Conservation (phyloP, 108 stramenopile genomes). For the Aurantiochytrium sp. region DNA sequence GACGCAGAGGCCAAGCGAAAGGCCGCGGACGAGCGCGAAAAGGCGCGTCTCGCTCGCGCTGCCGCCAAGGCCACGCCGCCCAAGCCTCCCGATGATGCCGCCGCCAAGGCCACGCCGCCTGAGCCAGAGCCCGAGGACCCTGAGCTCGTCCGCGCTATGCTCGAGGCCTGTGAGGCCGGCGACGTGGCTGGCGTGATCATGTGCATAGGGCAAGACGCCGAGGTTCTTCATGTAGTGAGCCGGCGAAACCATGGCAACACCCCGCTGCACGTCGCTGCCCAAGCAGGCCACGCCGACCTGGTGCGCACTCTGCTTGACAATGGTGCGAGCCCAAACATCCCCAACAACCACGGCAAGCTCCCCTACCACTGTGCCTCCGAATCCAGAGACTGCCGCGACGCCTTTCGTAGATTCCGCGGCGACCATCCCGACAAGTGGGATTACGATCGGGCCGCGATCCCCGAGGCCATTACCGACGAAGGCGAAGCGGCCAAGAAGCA, state of each 20-base stretch:
- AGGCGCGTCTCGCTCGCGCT: background rate
- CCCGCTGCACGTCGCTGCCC: background rate
- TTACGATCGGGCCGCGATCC: background rate
- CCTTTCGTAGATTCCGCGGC: background rate
- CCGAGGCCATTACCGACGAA: background rate
- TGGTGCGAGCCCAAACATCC: background rate
- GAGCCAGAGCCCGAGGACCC: background rate
- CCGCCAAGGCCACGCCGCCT: background rate
- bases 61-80: background rate
- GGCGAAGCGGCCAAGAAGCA: background rate
- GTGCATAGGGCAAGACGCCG: background rate
- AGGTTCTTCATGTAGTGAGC: background rate
- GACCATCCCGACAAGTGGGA: background rate
- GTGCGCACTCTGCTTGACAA: background rate
- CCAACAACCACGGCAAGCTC: background rate
- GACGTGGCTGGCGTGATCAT: background rate
- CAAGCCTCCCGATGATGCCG: background rate
- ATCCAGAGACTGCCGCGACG: background rate
- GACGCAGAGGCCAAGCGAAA: background rate
- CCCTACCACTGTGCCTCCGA: background rate
- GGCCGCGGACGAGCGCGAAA: background rate
- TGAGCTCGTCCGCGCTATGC: background rate
- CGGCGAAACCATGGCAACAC: background rate
- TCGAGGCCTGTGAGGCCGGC: conserved; percentile 1
- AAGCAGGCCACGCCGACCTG: background rate